Evolutionary conservation across 495 filamentous ascomycete species (phyloP), one percentile per base, ranked within the genome.

Genomic region (Neurospora tetrasperma): DNA sequence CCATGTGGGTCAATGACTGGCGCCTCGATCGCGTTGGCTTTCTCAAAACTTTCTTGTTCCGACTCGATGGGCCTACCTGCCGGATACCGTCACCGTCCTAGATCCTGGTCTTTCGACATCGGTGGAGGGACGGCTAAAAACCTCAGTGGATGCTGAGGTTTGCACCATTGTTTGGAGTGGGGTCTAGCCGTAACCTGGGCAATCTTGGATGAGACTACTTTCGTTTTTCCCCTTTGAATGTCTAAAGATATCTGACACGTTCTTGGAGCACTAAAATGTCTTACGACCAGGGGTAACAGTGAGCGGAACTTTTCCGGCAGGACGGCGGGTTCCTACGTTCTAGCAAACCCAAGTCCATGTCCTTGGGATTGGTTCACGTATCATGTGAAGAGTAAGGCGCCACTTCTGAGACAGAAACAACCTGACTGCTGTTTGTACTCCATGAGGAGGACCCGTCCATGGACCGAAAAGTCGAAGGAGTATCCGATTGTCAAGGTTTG

Each of bases 281-380:
- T 59, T 27, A 11, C 7, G 20, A 59, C 48, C 75, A 74, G 72
- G 72, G 40, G 66, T 74, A 71, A 74, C 72, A 72, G 73, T 59
- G 71, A 71, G 73, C 77, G 74, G 77, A 73, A 78, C 74, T 70
- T 70, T 70, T 59, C 76, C 70, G 75, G 76, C 76, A 76, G 80
- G 75, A 74, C 78, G 73, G 48, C 48, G 48, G 48, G 76, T 75
- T 74, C 72, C 73, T 74, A 71, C 69, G 62, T 79, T 72, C 71
- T 54, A 74, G 73, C 70, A 69, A 76, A 80, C 78, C 79, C 78
- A 81, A 76, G 74, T 75, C 78, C 80, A 75, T 78, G 80, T 81
- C 79, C 76, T 76, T 73, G 79, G 80, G 76, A 75, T 76, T 76
- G 35, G 70, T 59, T 46, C 75, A 43, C 70, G 73, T 78, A 70